A percentile compares a stretch with the other conserved stretches of the same genome.
phyloP scores from a whole-genome alignment of 805 yeast genomes.

The Metschnikowia borealis region DNA sequence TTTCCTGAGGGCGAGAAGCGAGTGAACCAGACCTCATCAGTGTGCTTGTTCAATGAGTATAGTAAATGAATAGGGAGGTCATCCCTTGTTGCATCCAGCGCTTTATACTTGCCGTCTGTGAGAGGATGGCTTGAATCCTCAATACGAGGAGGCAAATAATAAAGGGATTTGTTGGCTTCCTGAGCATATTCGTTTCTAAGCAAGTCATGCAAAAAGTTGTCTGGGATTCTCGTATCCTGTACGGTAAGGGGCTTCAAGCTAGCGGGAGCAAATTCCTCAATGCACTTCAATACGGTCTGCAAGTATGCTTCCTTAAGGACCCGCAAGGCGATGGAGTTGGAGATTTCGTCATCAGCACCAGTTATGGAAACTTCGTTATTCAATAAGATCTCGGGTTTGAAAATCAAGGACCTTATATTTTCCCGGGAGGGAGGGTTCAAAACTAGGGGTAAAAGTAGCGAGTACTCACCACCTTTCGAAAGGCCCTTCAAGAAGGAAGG shows the following conservation, averaged over 20 bases:
- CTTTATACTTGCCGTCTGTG: background rate
- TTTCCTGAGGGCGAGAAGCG: slow-evolving; percentile 75
- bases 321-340: background rate
- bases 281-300: background rate
- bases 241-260: background rate
- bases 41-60: slow-evolving; percentile 48
- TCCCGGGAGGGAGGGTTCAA: slow-evolving; percentile 8
- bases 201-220: slow-evolving; percentile 9
- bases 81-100: slow-evolving; percentile 1
- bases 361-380: background rate
- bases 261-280: background rate
- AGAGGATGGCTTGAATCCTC: background rate
- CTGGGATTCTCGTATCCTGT: slow-evolving; percentile 7
- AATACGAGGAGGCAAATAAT: slow-evolving; percentile 16
- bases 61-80: slow-evolving; percentile 47
- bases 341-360: background rate
- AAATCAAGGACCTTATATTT: slow-evolving; percentile 2
- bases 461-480: slow-evolving; percentile 10
- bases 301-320: background rate
- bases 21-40: slow-evolving; percentile 80
- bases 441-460: slow-evolving; percentile 13
- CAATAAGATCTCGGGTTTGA: slow-evolving; percentile 7
- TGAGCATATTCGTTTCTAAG: slow-evolving; percentile 12
- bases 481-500: background rate
- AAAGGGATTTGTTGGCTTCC: slow-evolving; percentile 9